These are phyloP conservation scores for Aureococcus anophagefferens DNA, from an alignment of 108 stramenopile species.

Conservation along the genomic window DNA sequence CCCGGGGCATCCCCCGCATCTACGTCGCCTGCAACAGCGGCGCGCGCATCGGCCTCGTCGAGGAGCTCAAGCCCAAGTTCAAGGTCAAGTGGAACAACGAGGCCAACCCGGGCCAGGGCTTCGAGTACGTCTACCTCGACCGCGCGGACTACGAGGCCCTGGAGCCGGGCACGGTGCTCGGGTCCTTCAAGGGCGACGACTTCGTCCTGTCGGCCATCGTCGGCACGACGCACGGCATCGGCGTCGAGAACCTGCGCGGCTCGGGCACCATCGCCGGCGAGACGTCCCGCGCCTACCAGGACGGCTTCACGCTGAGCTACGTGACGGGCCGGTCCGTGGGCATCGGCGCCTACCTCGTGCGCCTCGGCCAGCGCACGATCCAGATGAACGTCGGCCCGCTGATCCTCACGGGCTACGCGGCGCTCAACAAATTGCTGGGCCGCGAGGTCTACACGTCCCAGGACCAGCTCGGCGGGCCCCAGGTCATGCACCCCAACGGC, in stretches of 20 bases:
- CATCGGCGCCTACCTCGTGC: slow-evolving; percentile 98
- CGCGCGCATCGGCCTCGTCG: slow-evolving; percentile 92
- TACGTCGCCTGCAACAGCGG: slow-evolving; percentile 61
- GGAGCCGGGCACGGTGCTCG: slow-evolving; percentile 20
- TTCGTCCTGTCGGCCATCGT: slow-evolving; percentile 56
- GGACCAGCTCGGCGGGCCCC: slow-evolving; percentile 92
- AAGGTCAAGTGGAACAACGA: slow-evolving; percentile 87
- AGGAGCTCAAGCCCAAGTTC: slow-evolving; percentile 80
- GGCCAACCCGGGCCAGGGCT: slow-evolving; percentile 85
- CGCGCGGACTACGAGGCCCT: slow-evolving; percentile 69
- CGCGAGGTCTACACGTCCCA: slow-evolving; percentile 97
- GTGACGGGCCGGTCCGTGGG: slow-evolving; percentile 88
- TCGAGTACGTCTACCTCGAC: slow-evolving; percentile 84
- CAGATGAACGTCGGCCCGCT: slow-evolving; percentile 92
- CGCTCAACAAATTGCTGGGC: slow-evolving; percentile 98
- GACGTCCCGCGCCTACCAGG: slow-evolving; percentile 87
- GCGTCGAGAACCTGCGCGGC: slow-evolving; percentile 97
- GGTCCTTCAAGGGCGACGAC: background rate
- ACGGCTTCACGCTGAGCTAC: slow-evolving; percentile 92
- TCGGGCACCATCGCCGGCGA: slow-evolving; percentile 97
- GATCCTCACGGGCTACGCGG: slow-evolving; percentile 96
- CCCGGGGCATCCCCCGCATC: slow-evolving; percentile 23
- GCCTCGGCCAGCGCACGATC: slow-evolving; percentile 93
- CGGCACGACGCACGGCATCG: slow-evolving; percentile 90
- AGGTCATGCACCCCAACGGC: slow-evolving; percentile 96